phyloP scores from a whole-genome alignment of 768 basidiomycete species.

The Holtermanniella nyarrowii region DNA sequence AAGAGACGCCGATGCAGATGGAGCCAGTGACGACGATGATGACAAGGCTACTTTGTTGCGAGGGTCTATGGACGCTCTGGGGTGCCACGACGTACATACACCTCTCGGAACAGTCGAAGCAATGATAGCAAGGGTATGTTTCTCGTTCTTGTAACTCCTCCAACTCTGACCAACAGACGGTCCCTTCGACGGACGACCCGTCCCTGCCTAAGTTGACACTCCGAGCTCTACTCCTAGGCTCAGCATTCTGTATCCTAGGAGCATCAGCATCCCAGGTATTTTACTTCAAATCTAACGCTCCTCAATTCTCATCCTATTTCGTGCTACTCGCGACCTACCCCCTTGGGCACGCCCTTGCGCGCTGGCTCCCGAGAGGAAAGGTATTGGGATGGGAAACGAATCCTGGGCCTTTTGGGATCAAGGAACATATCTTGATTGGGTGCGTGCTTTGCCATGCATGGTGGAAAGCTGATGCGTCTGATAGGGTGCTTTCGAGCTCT shows the following conservation, averaged over 20 bases:
- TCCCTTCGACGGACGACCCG: constrained; percentile 40
- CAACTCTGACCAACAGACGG: constrained; percentile 16
- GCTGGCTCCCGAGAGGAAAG: constrained; percentile 11
- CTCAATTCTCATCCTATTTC: constrained; percentile 37
- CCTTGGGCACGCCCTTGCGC: constrained; percentile 35
- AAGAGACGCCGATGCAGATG: background rate
- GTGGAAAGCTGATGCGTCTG: background rate
- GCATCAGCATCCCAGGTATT: constrained; percentile 38
- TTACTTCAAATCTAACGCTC: constrained; percentile 40
- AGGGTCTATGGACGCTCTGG: constrained; percentile 1
- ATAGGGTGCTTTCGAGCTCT: constrained; percentile 30
- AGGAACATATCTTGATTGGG: constrained; percentile 39
- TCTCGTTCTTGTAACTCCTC: background rate
- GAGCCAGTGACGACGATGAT: background rate
- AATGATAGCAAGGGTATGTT: constrained; percentile 32
- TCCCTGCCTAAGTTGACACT: constrained; percentile 36
- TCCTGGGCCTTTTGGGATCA: constrained; percentile 38
- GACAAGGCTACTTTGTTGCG: constrained; percentile 3
- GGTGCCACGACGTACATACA: constrained; percentile 23
- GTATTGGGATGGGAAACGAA: constrained; percentile 30
- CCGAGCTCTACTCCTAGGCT: constrained; percentile 36
- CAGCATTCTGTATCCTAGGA: constrained; percentile 36
- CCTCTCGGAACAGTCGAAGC: constrained; percentile 16
- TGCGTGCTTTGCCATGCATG: constrained; percentile 4
- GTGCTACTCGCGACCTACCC: constrained; percentile 40